Evolutionary conservation across 257 asterid species (phyloP).

Genomic region (Solanum ossicruentum): DNA sequence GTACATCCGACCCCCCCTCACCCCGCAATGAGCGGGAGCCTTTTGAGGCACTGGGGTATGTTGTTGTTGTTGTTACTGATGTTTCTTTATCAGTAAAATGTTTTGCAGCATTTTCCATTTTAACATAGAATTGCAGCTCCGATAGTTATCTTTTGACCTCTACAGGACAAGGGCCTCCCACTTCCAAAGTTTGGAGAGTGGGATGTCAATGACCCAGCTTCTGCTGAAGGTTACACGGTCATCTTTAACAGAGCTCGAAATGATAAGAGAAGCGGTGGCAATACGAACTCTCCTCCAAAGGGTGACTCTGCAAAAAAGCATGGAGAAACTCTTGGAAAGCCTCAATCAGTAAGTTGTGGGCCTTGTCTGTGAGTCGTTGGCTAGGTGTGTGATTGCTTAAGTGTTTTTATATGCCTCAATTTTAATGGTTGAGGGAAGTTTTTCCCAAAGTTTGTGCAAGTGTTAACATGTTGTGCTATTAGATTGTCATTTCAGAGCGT

Average conservation of each 20-base stretch:
- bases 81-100: neutral
- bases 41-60: too few relatives aligned
- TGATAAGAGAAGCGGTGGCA: slow-evolving; percentile 44
- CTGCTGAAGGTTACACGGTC: slow-evolving; percentile 58
- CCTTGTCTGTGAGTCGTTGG: neutral
- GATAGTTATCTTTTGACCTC: neutral
- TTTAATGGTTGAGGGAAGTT: neutral
- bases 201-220: slow-evolving; percentile 65
- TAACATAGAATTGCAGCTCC: neutral
- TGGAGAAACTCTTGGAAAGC: slow-evolving; percentile 5
- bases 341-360: slow-evolving; percentile 2
- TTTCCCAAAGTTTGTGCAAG: neutral
- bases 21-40: too few relatives aligned
- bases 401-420: neutral
- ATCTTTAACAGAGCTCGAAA: slow-evolving; percentile 53
- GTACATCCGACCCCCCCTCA: too few relatives aligned
- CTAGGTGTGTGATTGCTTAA: neutral
- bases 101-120: neutral
- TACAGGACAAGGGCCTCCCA: slow-evolving; percentile 37
- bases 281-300: slow-evolving; percentile 44
- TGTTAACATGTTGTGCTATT: neutral
- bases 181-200: slow-evolving; percentile 68
- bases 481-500: neutral
- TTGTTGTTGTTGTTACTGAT: too few relatives aligned
- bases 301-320: slow-evolving; percentile 5